Evolutionary conservation across 805 yeast species (phyloP), one percentile per base, ranked within the genome.

Genomic region (Pichia exigua): DNA sequence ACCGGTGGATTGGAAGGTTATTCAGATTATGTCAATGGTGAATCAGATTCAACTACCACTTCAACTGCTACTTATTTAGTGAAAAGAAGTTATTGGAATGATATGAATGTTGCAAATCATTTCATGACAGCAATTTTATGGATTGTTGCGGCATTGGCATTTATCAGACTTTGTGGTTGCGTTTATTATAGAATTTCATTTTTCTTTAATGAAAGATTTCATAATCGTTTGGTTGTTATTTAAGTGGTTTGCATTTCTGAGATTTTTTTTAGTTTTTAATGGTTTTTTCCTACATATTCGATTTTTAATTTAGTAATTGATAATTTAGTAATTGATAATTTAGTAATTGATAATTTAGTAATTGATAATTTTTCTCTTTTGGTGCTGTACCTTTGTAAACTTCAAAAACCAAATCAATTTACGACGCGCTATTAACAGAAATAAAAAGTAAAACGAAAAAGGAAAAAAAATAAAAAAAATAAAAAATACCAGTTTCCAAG

Each of bases 131-230:
- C 91, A 40, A 82, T 92, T 44, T 73, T 92, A 58, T 92, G 98
- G 97, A 73, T 87, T 27, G 97, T 92, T 46, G 96, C 96, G 1
- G 85, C 79, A 6, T 75, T 88, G 68, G 96, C 97, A 1, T 76
- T 83, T 7, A 80, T 87, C 63, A 75, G 97, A 56, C 82, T 90
- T 55, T 48, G 81, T 30, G 96, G 97, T 2, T 81, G 94, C 54
- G 62, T 78, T 1, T 63, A 78, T 50, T 91, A 81, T 54, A 52
- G 69, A 18, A 45, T 66, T 18, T 57, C 58, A 15, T 52, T 57
- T 11, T 49, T 57, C 18, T 46, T 62, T 30, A 48, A 51, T 20
- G 60, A 58, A 39, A 53, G 69, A 38, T 52, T 51, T 43, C 60
- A 53, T 48, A 61, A 62, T 47, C 42, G 52, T 21, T 42, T 40